Base-by-base conservation (phyloP, 257 asterid species). In the Leonotis leonurus region DNA sequence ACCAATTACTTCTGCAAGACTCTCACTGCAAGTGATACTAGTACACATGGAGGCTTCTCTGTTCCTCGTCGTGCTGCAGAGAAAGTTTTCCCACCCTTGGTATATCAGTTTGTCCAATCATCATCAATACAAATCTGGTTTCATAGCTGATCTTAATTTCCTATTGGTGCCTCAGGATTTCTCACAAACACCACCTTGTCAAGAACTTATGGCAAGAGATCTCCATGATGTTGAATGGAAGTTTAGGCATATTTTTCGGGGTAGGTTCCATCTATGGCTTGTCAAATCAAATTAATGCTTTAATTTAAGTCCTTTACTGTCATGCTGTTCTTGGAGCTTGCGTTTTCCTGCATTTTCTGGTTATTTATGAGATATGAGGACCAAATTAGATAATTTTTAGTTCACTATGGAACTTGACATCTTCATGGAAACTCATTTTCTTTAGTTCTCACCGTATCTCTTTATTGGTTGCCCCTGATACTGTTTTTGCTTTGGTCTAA, bases 31-130 rank as follows among this genome's bases (percentile, higher is more conserved):
- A 90, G 98, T 70, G 98, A 90, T 64, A 91, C 98, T 60, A 91
- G 98, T 61, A 91, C 96, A 0, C 98, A 91, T 70, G 98, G 98
- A 32, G 98, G 98, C 63, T 91, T 91, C 78, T 91, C 98, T 50
- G 96, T 91, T 67, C 98, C 98, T 63, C 88, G 98, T 18, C 96
- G 98, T 65, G 96, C 98, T 70, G 98, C 98, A 3, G 98, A 91
- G 84, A 91, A 91, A 91, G 98, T 91, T 70, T 91, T 91, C 68
- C 98, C 98, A 11, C 98, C 95, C 46, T 68, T 91, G 96, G 98
- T 91, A 74, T 64, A 14, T 51, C 49, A 30, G 32, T 50, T 60
- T 63, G 44, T 62, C 13, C 52, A 39, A 36, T 60, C 24, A 45
- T 40, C 69, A 35, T 39, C 25, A 36, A 55, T 44, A 11, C 26